Conservation (phyloP, 2,329 filamentous ascomycete genomes). For the Diaporthe nobilis region DNA sequence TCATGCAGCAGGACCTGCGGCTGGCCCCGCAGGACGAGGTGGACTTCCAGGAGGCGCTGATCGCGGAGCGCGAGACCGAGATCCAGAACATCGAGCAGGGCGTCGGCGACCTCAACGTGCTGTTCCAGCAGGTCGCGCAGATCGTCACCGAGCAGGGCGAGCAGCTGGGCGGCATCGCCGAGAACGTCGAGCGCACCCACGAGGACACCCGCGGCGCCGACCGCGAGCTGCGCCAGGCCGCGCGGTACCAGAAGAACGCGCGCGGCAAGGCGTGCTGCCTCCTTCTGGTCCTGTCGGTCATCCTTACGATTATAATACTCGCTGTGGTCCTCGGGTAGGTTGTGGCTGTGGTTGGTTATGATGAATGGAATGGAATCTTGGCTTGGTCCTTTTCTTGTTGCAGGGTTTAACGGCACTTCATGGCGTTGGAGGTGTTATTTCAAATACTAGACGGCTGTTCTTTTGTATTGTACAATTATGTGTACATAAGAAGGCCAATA, state of each 20-base stretch:
- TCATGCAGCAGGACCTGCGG: conserved; percentile 82
- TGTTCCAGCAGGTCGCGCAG: conserved; percentile 98
- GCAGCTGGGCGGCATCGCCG: conserved; percentile 86
- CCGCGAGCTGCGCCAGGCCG: conserved; percentile 86
- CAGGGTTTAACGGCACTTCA: conserved; percentile 11
- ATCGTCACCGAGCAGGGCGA: conserved; percentile 96
- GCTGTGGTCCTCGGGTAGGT: conserved; percentile 82
- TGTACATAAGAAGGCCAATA: conserved; percentile 25
- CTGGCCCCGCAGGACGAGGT: conserved; percentile 94
- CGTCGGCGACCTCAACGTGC: conserved; percentile 93
- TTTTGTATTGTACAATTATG: neutral
- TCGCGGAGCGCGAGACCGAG: conserved; percentile 95
- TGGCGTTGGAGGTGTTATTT: conserved; percentile 7
- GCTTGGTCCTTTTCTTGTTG: conserved; percentile 24
- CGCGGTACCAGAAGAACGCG: conserved; percentile 94
- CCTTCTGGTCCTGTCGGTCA: conserved; percentile 88
- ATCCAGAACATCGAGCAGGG: conserved; percentile 98
- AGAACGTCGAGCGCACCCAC: conserved; percentile 87
- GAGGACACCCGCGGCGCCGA: conserved; percentile 89
- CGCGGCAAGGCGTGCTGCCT: conserved; percentile 95
- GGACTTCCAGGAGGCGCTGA: conserved; percentile 96
- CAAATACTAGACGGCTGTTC: neutral
- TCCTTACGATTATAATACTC: conserved; percentile 89
- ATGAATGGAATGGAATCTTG: conserved; percentile 20
- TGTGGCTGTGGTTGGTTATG: conserved; percentile 28